Evolutionary conservation across 2,329 filamentous ascomycete genomes (phyloP).

Genomic region (Cryphonectria radicalis): DNA sequence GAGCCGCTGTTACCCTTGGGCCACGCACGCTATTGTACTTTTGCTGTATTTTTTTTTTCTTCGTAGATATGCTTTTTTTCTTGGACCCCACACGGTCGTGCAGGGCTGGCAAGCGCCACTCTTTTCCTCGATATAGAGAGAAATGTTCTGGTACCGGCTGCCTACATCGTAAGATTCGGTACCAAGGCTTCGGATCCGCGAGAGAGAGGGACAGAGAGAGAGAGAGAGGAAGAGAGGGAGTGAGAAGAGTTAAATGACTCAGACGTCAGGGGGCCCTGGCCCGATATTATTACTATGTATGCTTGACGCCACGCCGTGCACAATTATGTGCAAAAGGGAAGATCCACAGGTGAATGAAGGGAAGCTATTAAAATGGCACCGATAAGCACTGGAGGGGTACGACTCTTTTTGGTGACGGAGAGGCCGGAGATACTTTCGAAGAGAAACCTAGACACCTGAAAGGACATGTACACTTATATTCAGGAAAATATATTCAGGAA

Average conservation of each 20-base stretch:
- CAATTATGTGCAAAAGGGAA: not conserved
- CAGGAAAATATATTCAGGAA: no score
- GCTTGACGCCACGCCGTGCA: not conserved
- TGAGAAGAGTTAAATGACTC: not conserved
- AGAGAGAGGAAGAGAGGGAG: not conserved
- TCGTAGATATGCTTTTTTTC: not conserved
- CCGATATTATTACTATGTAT: not conserved
- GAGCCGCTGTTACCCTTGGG: not conserved
- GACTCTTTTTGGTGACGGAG: not conserved
- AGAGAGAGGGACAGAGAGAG: not conserved
- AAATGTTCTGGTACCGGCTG: not conserved
- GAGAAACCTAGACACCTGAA: not conserved
- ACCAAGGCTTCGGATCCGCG: not conserved
- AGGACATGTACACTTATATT: no score
- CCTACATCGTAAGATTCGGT: slow-evolving; percentile 2
- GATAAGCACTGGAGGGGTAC: not conserved
- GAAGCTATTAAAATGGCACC: not conserved
- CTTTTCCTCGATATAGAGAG: not conserved
- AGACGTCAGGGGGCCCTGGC: not conserved
- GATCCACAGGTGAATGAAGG: not conserved
- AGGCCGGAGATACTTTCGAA: not conserved
- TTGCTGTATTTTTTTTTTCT: not conserved
- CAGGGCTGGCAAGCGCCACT: slow-evolving; percentile 4
- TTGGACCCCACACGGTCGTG: not conserved
- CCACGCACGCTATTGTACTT: not conserved